Base-by-base conservation (phyloP, 805 yeast species). In the Yarrowia sp. region DNA sequence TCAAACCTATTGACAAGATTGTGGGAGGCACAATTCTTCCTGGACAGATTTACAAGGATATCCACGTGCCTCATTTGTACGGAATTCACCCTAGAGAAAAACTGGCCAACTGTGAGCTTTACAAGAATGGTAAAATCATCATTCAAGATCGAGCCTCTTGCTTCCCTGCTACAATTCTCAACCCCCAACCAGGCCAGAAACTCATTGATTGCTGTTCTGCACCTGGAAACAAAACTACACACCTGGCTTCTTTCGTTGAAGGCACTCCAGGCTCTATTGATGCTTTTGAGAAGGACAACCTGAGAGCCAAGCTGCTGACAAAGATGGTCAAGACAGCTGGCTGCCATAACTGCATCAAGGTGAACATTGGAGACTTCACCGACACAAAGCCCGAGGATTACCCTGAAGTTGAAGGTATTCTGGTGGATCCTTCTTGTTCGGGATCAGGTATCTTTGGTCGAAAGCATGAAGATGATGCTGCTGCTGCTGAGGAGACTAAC, bases 381-480 rank as follows among this genome's bases (percentile, higher is more conserved):
- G 72, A 79, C 3, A 76, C 83, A 1, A 78, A 81, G 28, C 89
- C 95, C 0, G 70, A 70, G 1, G 88, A 87, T 51, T 89, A 80
- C 67, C 78, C 81, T 1, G 81, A 83, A 15, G 88, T 91, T 4
- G 86, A 90, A 0, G 97, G 96, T 0, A 77, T 95, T 45, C 80
- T 95, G 1, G 96, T 95, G 2, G 99, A 95, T 75, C 99, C 99
- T 0, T 90, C 97, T 3, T 95, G 99, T 75, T 91, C 97, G 28
- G 99, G 99, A 0, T 88, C 96, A 53, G 99, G 99, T 3, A 95
- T 95, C 45, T 93, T 93, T 78, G 97, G 98, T n/a, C 79, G 96
- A 41, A 89, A 87, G 1, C 76, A 75, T 28, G 81, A 77, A 43
- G 83, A 83, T 62, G 71, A 80, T 4, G 68, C 66, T 3, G 67